These are phyloP conservation scores for Pyrenopolyporus hunteri DNA, from an alignment of 495 filamentous ascomycete species.

Conservation along the genomic window DNA sequence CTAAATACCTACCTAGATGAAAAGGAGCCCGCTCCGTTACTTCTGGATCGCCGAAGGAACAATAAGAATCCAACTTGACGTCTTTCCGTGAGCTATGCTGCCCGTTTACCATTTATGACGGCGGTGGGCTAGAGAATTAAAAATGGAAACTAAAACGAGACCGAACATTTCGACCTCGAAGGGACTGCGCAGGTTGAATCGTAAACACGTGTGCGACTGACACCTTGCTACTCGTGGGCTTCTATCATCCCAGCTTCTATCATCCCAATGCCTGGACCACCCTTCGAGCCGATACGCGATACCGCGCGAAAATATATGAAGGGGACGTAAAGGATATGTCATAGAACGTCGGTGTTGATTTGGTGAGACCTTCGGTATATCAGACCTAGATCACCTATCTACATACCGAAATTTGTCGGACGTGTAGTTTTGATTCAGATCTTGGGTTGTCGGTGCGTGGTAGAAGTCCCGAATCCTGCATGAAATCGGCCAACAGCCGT, in stretches of 20 bases:
- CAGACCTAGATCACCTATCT: not conserved
- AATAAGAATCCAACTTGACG: constrained; percentile 1
- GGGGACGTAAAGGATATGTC: not conserved
- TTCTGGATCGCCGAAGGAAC: not conserved
- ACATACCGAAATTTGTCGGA: not conserved
- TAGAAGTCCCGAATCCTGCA: not conserved
- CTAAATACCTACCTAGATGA: constrained; percentile 1
- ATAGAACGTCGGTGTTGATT: not conserved
- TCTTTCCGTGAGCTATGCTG: not conserved
- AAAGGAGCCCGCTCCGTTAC: constrained; percentile 18
- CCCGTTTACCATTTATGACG: too few relatives aligned
- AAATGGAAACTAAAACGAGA: too few relatives aligned
- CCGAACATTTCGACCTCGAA: too few relatives aligned
- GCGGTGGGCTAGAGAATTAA: too few relatives aligned
- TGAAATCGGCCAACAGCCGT: not conserved
- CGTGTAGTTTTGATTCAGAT: not conserved
- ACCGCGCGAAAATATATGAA: not conserved
- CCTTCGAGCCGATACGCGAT: too few relatives aligned
- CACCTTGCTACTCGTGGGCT: too few relatives aligned
- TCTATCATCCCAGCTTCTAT: too few relatives aligned
- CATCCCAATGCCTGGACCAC: too few relatives aligned
- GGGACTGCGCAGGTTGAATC: too few relatives aligned
- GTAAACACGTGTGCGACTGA: too few relatives aligned
- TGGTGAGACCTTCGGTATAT: not conserved
- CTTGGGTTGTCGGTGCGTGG: not conserved